These are phyloP conservation scores for Rugosomyces carneus DNA, from an alignment of 1,284 basidiomycete genomes.

Conservation along the genomic window DNA sequence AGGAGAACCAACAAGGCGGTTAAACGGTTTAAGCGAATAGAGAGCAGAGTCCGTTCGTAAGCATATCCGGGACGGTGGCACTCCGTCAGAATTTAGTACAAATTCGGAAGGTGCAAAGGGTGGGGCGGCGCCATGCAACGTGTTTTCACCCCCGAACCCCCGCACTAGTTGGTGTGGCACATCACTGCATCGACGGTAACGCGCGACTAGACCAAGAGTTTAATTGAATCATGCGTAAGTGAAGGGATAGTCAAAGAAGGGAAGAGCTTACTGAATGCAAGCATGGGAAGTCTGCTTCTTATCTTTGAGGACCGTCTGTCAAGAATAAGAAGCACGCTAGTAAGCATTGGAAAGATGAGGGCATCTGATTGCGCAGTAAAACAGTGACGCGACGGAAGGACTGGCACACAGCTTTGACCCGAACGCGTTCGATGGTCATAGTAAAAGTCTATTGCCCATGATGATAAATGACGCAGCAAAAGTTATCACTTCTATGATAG, in stretches of 20 bases:
- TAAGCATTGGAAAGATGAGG: neutral
- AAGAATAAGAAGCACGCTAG: neutral
- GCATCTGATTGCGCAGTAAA: neutral
- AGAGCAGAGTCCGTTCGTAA: neutral
- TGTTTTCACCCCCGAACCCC: conserved; percentile 4
- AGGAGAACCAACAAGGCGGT: neutral
- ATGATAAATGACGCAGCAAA: neutral
- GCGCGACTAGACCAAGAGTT: neutral
- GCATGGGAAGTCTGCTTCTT: conserved; percentile 6
- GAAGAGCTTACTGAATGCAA: conserved; percentile 1
- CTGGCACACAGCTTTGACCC: neutral
- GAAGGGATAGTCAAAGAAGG: neutral
- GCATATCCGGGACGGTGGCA: conserved; percentile 1
- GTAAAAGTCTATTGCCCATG: conserved; percentile 1
- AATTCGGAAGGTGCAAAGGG: conserved; percentile 4
- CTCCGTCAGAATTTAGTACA: conserved; percentile 2
- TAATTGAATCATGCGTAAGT: neutral
- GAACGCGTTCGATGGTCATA: neutral
- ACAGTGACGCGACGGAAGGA: neutral
- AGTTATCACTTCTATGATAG: conserved; percentile 14
- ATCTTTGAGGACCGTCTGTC: neutral
- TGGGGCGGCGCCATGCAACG: conserved; percentile 7
- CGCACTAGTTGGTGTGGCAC: neutral
- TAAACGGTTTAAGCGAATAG: neutral
- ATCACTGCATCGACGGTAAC: neutral